These are phyloP conservation scores for Thymus quinquecostatus DNA, from an alignment of 257 asterid species.

Conservation along the genomic window DNA sequence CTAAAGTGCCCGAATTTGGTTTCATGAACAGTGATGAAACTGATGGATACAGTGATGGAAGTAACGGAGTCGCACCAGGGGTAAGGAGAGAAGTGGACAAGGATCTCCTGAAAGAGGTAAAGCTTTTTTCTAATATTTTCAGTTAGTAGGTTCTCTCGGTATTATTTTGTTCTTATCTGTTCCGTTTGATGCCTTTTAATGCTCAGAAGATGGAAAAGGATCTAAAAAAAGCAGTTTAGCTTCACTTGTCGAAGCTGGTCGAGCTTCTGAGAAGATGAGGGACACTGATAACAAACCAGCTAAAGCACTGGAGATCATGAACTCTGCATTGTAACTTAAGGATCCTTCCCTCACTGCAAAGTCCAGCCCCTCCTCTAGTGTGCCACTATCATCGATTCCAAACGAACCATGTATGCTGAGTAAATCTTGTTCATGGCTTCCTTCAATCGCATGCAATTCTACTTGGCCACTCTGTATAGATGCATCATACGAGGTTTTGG, in stretches of 20 bases:
- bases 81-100: constrained; percentile 75
- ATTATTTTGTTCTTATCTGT: background rate
- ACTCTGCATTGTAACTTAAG: constrained; percentile 52
- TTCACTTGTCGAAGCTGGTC: constrained; percentile 44
- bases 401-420: constrained; percentile 55
- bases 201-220: constrained; percentile 48
- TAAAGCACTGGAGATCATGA: constrained; percentile 45
- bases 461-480: too few species aligned
- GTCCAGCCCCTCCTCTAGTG: constrained; percentile 42
- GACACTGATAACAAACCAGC: constrained; percentile 39
- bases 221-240: constrained; percentile 39
- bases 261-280: constrained; percentile 47
- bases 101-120: constrained; percentile 67
- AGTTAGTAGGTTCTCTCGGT: too few species aligned
- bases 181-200: constrained; percentile 14
- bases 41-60: constrained; percentile 87
- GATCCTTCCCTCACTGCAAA: constrained; percentile 51
- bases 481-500: background rate
- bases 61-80: constrained; percentile 63
- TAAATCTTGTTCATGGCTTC: background rate
- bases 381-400: constrained; percentile 45
- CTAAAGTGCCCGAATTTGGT: constrained; percentile 26
- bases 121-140: constrained; percentile 13
- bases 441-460: background rate
- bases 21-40: constrained; percentile 63